Base-by-base conservation (phyloP, 257 asterid species). In the Jaltomata sinuosa region DNA sequence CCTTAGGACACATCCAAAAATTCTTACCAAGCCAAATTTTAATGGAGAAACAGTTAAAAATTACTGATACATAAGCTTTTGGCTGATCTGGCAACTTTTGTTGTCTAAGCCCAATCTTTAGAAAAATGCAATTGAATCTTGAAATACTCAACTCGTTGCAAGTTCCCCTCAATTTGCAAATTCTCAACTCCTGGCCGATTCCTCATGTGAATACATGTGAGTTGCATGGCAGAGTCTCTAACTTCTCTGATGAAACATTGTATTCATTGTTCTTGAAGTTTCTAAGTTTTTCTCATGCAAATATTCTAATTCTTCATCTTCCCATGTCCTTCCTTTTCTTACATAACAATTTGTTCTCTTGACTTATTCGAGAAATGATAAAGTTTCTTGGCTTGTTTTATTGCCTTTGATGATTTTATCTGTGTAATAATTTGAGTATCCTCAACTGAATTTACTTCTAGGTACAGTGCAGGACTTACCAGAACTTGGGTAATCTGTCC, bases 381-480 rank as follows among this genome's bases (percentile, higher is more conserved):
- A n/a, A 47, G 62, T 74, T 74, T 45, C 22, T 45, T 7, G 4
- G 38, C 57, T 45, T 74, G 38, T 76, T 76, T 16, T 10, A 47
- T 47, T 27, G 27, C 40, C 61, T 76, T 76, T 2, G 29, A 29
- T 6, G n/a, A 64, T 64, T 64, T 64, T 76, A 25, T 45, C 59
- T 76, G 59, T 54, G 19, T 5, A 34, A 25, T 18, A 11, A 29
- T 71, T 27, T 22, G 55, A 36, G 10, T 81, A 57, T 45, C 29
- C 49, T 42, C 55, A 40, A 80, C 29, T 32, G 80, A 85, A 83
- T 84, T 69, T 21, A 83, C 36, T 82, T 88, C 80, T 89, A 94
- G 98, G 85, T 92, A 85, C 89, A 80, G 49, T 72, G 89, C 83
- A 87, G 92, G 47, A 84, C 83, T 62, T 34, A 36, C 87, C 87